These are phyloP conservation scores for Leishmania guyanensis DNA, from an alignment of 208 protist species.

Conservation along the genomic window DNA sequence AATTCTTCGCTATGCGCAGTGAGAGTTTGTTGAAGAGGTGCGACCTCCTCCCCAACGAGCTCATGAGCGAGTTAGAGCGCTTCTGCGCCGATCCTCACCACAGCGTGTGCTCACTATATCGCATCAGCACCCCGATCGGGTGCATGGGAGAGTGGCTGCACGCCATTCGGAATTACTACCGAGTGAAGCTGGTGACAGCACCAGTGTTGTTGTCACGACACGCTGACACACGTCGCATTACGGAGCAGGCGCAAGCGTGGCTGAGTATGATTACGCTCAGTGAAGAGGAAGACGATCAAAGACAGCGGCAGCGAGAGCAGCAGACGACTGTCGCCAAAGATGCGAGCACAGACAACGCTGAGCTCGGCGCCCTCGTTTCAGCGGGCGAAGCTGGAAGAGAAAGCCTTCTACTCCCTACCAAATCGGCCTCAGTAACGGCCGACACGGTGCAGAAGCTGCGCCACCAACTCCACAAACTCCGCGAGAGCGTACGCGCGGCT, in stretches of 20 bases:
- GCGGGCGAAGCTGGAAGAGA: conserved; percentile 26
- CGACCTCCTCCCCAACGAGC: conserved; percentile 39
- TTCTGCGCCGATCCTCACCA: conserved; percentile 62
- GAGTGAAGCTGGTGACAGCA: conserved; percentile 49
- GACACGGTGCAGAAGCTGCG: conserved; percentile 39
- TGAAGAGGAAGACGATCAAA: not conserved
- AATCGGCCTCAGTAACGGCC: conserved; percentile 14
- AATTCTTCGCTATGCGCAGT: conserved; percentile 70
- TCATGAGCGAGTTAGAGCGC: conserved; percentile 53
- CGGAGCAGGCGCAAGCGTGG: conserved; percentile 12
- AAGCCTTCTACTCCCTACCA: conserved; percentile 13
- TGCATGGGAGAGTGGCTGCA: conserved; percentile 69
- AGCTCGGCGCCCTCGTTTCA: not conserved
- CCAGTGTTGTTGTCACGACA: conserved; percentile 37
- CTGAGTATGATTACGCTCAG: conserved; percentile 11
- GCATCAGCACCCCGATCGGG: conserved; percentile 55
- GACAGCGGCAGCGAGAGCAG: not conserved
- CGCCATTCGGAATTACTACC: conserved; percentile 64
- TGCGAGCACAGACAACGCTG: conserved; percentile 2
- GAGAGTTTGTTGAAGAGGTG: conserved; percentile 53
- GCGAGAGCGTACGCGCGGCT: conserved; percentile 43
- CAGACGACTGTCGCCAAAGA: not conserved
- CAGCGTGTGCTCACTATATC: conserved; percentile 42
- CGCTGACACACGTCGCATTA: conserved; percentile 6
- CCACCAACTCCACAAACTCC: conserved; percentile 50